Percentiles rank a stretch among this genome's conserved stretches.
Conservation (phyloP, 495 filamentous ascomycete genomes). For the Penicillium riverlandense region DNA sequence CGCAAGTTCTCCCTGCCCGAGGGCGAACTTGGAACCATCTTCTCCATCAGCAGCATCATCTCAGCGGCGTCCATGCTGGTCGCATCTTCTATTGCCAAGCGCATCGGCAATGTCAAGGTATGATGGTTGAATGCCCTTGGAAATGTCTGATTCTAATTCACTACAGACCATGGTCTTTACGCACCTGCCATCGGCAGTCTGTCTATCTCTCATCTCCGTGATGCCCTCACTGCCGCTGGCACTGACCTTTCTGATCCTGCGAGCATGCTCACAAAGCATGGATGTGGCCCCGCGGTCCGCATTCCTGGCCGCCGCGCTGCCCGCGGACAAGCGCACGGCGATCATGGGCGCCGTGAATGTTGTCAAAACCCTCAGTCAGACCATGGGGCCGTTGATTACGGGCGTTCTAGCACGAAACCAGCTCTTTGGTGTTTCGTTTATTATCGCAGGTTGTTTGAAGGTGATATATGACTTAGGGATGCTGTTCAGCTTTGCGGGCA, state of each 20-base stretch:
- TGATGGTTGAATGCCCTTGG: background rate
- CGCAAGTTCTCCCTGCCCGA: slow-evolving; percentile 65
- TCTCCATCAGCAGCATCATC: slow-evolving; percentile 59
- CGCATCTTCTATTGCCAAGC: slow-evolving; percentile 65
- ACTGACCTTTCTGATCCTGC: slow-evolving; percentile 59
- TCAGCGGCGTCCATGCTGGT: slow-evolving; percentile 62
- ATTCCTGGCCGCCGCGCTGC: slow-evolving; percentile 66
- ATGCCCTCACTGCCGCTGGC: slow-evolving; percentile 47
- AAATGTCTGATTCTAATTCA: too few species aligned
- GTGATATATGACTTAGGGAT: slow-evolving; percentile 67
- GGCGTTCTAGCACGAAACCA: slow-evolving; percentile 58
- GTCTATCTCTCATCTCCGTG: slow-evolving; percentile 62
- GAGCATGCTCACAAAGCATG: slow-evolving; percentile 67
- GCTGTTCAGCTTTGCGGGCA: slow-evolving; percentile 55
- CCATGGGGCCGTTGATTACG: slow-evolving; percentile 59
- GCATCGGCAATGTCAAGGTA: slow-evolving; percentile 68
- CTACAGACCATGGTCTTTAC: slow-evolving; percentile 76
- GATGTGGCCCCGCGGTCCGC: slow-evolving; percentile 75
- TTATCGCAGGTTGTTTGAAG: slow-evolving; percentile 63
- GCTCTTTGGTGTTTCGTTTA: slow-evolving; percentile 64
- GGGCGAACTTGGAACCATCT: slow-evolving; percentile 63
- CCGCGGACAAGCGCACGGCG: slow-evolving; percentile 68
- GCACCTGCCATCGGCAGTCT: slow-evolving; percentile 69
- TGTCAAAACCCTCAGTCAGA: slow-evolving; percentile 55
- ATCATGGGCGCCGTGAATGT: slow-evolving; percentile 68